Percentiles rank a stretch among this genome's conserved stretches.
These are phyloP conservation scores for Elsinoe arachidis DNA, from an alignment of 2,329 filamentous ascomycete genomes.

Conservation along the genomic window DNA sequence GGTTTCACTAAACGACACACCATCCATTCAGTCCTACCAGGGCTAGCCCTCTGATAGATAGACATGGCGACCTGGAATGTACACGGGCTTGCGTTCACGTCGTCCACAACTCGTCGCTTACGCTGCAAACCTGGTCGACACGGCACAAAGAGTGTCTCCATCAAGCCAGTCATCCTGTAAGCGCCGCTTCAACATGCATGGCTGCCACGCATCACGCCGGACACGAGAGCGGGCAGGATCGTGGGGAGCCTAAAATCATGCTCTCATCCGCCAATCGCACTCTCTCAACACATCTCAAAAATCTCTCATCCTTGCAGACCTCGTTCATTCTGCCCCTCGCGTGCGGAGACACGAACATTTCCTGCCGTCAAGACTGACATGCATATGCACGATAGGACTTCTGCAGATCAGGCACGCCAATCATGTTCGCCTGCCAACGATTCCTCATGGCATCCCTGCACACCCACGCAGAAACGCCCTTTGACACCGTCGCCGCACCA, in stretches of 20 bases:
- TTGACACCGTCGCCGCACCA: conserved; percentile 4
- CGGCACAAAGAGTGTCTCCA: not conserved
- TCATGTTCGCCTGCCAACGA: not conserved
- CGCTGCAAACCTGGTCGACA: not conserved
- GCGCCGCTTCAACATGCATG: not conserved
- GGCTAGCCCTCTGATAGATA: not conserved
- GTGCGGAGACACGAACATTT: not conserved
- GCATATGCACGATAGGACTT: not conserved
- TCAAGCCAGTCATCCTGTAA: not conserved
- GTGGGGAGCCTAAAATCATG: not conserved
- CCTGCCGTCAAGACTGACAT: not conserved
- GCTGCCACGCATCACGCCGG: not conserved
- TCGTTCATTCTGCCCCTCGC: not conserved
- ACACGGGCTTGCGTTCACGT: not conserved
- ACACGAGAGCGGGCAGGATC: not conserved
- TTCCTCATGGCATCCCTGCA: not conserved
- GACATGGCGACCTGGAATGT: not conserved
- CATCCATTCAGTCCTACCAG: not conserved
- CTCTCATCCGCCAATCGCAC: not conserved
- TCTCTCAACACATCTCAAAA: not conserved
- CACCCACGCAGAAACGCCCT: not conserved
- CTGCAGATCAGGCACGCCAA: conserved; percentile 7
- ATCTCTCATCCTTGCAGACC: not conserved
- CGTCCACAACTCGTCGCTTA: not conserved
- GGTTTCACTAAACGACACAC: not conserved